phyloP scores from a whole-genome alignment of 164 flowering plant species.

The Akebia trifoliata region DNA sequence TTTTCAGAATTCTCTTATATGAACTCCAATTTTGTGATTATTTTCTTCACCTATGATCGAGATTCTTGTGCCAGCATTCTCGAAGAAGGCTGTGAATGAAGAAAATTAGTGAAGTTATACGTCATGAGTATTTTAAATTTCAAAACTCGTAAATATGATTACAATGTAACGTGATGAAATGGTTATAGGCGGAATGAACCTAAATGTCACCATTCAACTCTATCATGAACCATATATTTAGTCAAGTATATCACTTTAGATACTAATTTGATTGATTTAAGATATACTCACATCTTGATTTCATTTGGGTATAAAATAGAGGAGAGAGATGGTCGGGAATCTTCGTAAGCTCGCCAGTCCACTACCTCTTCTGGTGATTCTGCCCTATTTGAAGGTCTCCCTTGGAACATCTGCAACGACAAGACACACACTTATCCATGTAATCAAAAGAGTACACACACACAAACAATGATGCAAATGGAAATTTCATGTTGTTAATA shows the following conservation, averaged over 20 bases:
- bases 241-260: no score
- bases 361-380: slow-evolving; percentile 43
- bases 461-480: no score
- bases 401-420: slow-evolving; percentile 47
- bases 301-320: slow-evolving; percentile 41
- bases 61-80: slow-evolving; percentile 60
- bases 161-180: no score
- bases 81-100: slow-evolving; percentile 39
- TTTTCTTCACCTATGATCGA: slow-evolving; percentile 46
- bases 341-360: slow-evolving; percentile 63
- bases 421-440: not conserved
- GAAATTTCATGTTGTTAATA: no score
- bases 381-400: slow-evolving; percentile 46
- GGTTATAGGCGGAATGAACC: no score
- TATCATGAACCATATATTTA: no score
- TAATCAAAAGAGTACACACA: not conserved
- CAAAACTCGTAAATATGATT: not conserved
- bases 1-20: slow-evolving; percentile 31
- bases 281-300: slow-evolving; percentile 39
- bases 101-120: not conserved
- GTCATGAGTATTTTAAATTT: not conserved
- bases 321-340: slow-evolving; percentile 50
- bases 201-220: no score
- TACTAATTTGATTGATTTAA: not conserved
- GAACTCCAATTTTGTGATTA: slow-evolving; percentile 36